Evolutionary conservation across 2,329 filamentous ascomycete species (phyloP).

Genomic region (Sporothrix humicola): DNA sequence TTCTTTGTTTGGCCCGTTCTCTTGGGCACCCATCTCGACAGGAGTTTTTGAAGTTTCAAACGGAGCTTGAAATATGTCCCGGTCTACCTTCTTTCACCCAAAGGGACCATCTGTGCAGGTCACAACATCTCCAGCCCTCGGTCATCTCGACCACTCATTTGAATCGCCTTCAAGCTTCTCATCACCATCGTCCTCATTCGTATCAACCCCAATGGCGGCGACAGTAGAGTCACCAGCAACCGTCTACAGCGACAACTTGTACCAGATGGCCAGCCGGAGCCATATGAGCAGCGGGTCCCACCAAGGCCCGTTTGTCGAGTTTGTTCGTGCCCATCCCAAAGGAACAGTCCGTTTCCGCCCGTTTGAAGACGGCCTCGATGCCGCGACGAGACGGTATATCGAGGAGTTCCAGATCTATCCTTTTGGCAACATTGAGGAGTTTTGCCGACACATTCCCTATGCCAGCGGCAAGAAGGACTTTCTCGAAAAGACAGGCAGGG

Average conservation of each 20-base stretch:
- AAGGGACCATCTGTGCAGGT: slow-evolving; percentile 29
- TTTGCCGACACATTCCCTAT: slow-evolving; percentile 83
- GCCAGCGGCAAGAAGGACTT: slow-evolving; percentile 94
- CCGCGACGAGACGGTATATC: slow-evolving; percentile 62
- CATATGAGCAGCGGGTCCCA: background rate
- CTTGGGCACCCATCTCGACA: background rate
- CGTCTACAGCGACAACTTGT: slow-evolving; percentile 33
- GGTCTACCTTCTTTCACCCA: slow-evolving; percentile 18
- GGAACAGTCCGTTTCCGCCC: slow-evolving; percentile 76
- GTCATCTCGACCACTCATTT: slow-evolving; percentile 6
- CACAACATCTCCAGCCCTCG: background rate
- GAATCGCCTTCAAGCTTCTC: background rate
- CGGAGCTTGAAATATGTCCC: slow-evolving; percentile 32
- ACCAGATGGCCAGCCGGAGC: background rate
- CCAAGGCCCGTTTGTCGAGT: slow-evolving; percentile 30
- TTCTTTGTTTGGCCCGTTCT: background rate
- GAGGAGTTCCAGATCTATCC: slow-evolving; percentile 69
- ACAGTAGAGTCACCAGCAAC: slow-evolving; percentile 32
- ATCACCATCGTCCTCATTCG: background rate
- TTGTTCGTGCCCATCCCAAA: slow-evolving; percentile 49
- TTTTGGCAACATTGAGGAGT: slow-evolving; percentile 65
- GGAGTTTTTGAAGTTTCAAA: background rate
- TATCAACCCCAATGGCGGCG: background rate
- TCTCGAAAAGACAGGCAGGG: slow-evolving; percentile 80
- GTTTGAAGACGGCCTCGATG: slow-evolving; percentile 66